These are phyloP conservation scores for Annulohypoxylon bovei DNA, from an alignment of 495 filamentous ascomycete species.

Conservation along the genomic window DNA sequence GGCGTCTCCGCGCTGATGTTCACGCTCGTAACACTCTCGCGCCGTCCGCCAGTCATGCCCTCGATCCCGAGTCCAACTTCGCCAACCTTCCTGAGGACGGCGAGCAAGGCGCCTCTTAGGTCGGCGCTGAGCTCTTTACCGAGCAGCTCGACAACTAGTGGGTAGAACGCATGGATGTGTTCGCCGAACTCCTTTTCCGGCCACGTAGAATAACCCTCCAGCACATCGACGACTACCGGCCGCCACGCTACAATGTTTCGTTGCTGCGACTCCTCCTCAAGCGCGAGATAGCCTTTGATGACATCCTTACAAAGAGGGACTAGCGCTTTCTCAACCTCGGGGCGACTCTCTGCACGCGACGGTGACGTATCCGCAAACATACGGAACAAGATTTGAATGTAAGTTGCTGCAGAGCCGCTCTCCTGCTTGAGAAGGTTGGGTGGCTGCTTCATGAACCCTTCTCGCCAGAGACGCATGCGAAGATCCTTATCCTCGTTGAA, in stretches of 20 bases:
- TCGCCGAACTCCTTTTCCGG: constrained; percentile 82
- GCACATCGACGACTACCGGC: constrained; percentile 96
- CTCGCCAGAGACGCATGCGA: constrained; percentile 91
- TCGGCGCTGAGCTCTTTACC: constrained; percentile 82
- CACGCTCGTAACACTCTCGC: constrained; percentile 50
- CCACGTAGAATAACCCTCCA: constrained; percentile 93
- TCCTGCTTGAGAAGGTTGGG: constrained; percentile 99
- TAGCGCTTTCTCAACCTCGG: constrained; percentile 86
- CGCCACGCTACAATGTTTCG: constrained; percentile 96
- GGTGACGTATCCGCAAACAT: constrained; percentile 94
- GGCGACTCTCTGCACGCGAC: constrained; percentile 79
- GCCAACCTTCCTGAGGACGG: constrained; percentile 79
- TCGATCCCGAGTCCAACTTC: constrained; percentile 80
- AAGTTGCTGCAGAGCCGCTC: constrained; percentile 88
- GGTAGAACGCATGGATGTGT: constrained; percentile 84
- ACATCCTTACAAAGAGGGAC: constrained; percentile 96
- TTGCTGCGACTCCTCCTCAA: constrained; percentile 95
- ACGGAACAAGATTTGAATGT: constrained; percentile 90
- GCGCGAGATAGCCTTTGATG: constrained; percentile 77
- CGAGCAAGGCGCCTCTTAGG: constrained; percentile 78
- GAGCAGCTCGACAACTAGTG: constrained; percentile 83
- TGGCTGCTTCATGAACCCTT: constrained; percentile 99
- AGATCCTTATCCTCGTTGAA: constrained; percentile 98
- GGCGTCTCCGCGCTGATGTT: constrained; percentile 33
- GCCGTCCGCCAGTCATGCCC: constrained; percentile 47